Conservation (phyloP, 139 green algal species). For the Deuterostichococcus epilithicus region DNA sequence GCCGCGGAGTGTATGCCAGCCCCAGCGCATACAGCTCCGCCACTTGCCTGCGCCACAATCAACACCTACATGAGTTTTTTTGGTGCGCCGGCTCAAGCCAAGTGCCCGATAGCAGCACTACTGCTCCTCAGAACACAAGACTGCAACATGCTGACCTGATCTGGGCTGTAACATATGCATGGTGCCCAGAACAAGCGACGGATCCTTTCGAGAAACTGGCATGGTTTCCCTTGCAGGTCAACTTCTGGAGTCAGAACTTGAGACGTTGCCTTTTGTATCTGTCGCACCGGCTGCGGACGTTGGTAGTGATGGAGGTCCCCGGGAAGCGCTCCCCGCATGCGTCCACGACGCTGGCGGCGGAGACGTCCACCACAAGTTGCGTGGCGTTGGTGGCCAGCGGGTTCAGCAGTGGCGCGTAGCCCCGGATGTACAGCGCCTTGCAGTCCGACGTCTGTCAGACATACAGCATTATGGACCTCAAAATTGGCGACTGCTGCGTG, state of each 20-base stretch:
- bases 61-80: background rate
- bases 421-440: background rate
- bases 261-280: no score
- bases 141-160: no score
- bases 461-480: no score
- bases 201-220: no score
- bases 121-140: no score
- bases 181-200: no score
- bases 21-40: background rate
- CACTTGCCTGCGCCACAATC: background rate
- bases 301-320: background rate
- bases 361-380: background rate
- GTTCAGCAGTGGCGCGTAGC: background rate
- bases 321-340: background rate
- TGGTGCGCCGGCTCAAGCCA: no score
- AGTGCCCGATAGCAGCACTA: no score
- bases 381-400: background rate
- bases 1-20: background rate
- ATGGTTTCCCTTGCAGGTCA: no score
- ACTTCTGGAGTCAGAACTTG: no score
- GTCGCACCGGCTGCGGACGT: background rate
- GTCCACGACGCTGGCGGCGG: background rate
- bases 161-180: no score
- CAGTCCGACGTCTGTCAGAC: background rate
- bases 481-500: no score